Evolutionary conservation across 208 protist genomes (phyloP).

Genomic region (Leishmania lainsoni): DNA sequence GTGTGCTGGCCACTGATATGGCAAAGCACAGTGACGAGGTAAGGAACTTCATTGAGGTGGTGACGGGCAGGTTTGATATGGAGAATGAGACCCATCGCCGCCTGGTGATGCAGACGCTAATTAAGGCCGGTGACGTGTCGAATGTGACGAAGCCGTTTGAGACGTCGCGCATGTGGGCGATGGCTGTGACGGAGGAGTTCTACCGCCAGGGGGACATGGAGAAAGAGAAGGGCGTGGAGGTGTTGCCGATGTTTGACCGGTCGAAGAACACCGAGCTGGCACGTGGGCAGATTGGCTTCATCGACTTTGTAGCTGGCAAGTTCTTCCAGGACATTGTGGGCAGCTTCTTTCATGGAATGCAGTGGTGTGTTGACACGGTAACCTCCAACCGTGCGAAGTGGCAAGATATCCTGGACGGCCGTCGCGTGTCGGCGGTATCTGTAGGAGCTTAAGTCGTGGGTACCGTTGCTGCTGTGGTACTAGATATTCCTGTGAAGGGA

Average conservation of each 20-base stretch:
- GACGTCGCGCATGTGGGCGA: conserved; percentile 78
- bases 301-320: conserved; percentile 83
- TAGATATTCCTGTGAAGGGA: too few species aligned
- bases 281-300: conserved; percentile 86
- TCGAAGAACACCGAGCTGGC: conserved; percentile 85
- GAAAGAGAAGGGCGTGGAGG: conserved; percentile 84
- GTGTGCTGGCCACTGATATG: conserved; percentile 89
- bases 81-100: conserved; percentile 28
- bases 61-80: conserved; percentile 33
- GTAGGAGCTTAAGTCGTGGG: not conserved
- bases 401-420: conserved; percentile 59
- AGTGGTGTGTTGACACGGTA: conserved; percentile 80
- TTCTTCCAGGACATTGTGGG: conserved; percentile 78
- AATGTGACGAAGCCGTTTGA: conserved; percentile 91
- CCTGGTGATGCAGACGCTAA: conserved; percentile 46
- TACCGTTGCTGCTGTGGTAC: not conserved
- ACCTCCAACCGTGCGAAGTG: conserved; percentile 62
- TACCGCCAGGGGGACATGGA: conserved; percentile 90
- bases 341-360: conserved; percentile 65
- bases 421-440: not conserved
- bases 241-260: conserved; percentile 87
- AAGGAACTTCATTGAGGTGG: conserved; percentile 36
- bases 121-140: conserved; percentile 86
- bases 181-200: conserved; percentile 90
- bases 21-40: conserved; percentile 62